Percentiles rank a stretch among this genome's conserved stretches.
Evolutionary conservation across 805 yeast genomes (phyloP).

Genomic region (Citeromyces matritensis): DNA sequence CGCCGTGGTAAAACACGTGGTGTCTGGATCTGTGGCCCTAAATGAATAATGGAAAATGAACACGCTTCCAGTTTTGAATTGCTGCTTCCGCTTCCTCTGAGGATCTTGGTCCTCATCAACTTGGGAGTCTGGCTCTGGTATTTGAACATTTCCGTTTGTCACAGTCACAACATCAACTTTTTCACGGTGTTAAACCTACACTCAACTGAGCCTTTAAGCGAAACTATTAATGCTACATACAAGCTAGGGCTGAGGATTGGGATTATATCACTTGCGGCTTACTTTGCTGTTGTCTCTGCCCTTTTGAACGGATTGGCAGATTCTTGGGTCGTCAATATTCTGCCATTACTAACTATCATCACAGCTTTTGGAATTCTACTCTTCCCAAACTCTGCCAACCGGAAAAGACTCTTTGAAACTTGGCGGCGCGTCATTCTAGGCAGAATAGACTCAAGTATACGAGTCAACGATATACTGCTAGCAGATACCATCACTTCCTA

Average conservation of each 20-base stretch:
- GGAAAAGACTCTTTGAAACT: constrained; percentile 31
- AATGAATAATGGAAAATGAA: background rate
- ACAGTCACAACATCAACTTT: constrained; percentile 25
- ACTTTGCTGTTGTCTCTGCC: constrained; percentile 13
- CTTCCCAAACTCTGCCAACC: constrained; percentile 17
- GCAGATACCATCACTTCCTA: constrained; percentile 82
- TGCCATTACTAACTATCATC: constrained; percentile 20
- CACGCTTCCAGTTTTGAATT: constrained; percentile 11
- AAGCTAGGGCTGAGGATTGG: constrained; percentile 10
- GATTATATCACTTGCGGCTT: constrained; percentile 11
- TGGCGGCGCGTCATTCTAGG: constrained; percentile 41
- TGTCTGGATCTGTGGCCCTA: too few species aligned
- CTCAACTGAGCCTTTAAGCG: constrained; percentile 1
- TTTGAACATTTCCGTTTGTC: constrained; percentile 22
- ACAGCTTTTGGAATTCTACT: constrained; percentile 19
- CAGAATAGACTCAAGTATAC: constrained; percentile 36
- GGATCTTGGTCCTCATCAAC: constrained; percentile 32
- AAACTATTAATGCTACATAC: constrained; percentile 7
- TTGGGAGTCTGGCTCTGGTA: constrained; percentile 42
- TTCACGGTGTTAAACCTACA: constrained; percentile 22
- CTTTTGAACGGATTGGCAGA: constrained; percentile 8
- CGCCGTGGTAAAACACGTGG: too few species aligned
- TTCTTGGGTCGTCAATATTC: constrained; percentile 8
- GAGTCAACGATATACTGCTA: constrained; percentile 69
- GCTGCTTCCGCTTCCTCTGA: constrained; percentile 30